Evolutionary conservation across 345 rosid genomes (phyloP), one percentile per base, ranked within the genome.

Genomic region (Citrus unshiu): DNA sequence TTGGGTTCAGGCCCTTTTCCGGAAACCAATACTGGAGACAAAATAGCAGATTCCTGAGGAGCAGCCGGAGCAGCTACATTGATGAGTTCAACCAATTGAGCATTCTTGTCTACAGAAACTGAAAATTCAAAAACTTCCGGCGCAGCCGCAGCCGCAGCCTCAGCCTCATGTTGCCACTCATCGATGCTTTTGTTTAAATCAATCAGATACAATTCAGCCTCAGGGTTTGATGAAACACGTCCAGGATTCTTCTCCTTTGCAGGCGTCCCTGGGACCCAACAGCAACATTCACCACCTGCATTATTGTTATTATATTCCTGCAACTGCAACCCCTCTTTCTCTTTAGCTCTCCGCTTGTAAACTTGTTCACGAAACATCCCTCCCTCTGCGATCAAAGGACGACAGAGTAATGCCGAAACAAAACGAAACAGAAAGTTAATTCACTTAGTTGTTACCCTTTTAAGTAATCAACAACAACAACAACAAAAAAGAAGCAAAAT

Each of bases 231-330:
- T 16, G 12, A 13, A 13, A 46, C 51, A 13, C 16, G 51, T 12
- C 18, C 51, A 46, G 16, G 51, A 12, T 46, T 46, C 51, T 12
- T 46, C 37, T 40, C 19, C 71, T 80, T 75, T 13, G 72, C 73
- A 39, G 80, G 77, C 19, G 83, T 81, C 57, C 62, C 68, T 8
- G 83, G 83, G 64, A 76, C 2, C 83, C 83, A 81, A 29, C 25
- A 61, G 9, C 65, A 37, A 12, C 51, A 46, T 12, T 13, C 51
- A 46, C 5, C 51, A 46, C 4, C 51, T 37, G 2, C 1, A 4
- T 8, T 21, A 27, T 37, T 3, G 13, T 16, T 4, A 34, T 61
- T 7, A 30, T 19, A 4, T 16, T 51, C 22, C 4, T 51, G 57
- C 57, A 51, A 51, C 51, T 13, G 51, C 51, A 46, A 3, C 51